phyloP scores from a whole-genome alignment of 192 early-diverging fungal genomes.

The Coemansia sp. region DNA sequence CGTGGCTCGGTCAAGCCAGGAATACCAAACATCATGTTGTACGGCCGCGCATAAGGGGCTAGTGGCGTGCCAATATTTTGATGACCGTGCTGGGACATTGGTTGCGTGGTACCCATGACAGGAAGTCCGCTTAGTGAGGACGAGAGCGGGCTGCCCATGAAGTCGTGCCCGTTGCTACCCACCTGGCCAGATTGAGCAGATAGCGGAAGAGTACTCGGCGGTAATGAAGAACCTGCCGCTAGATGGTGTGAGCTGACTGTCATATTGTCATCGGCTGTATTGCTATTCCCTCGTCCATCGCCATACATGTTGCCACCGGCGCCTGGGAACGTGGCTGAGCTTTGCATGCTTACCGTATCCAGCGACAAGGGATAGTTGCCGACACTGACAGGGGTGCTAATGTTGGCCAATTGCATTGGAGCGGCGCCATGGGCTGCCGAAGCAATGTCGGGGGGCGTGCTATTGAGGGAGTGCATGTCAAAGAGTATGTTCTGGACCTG shows the following conservation, averaged over 20 bases:
- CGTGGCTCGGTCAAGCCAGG: slow-evolving; percentile 38
- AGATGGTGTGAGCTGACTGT: not conserved
- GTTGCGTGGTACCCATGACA: slow-evolving; percentile 7
- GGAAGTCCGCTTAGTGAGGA: slow-evolving; percentile 14
- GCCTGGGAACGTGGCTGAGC: slow-evolving; percentile 10
- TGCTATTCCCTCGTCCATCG: slow-evolving; percentile 4
- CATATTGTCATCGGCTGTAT: not conserved
- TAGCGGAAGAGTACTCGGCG: not conserved
- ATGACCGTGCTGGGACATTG: slow-evolving; percentile 7
- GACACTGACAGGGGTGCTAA: not conserved
- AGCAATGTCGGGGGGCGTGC: slow-evolving; percentile 4
- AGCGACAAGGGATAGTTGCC: slow-evolving; percentile 16
- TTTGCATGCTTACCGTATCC: slow-evolving; percentile 7
- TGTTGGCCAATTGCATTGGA: not conserved
- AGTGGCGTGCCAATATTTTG: slow-evolving; percentile 19
- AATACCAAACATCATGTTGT: slow-evolving; percentile 52
- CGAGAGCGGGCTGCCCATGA: slow-evolving; percentile 20
- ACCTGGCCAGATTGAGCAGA: slow-evolving; percentile 2
- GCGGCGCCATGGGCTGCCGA: not conserved
- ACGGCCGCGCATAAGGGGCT: slow-evolving; percentile 30
- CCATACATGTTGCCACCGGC: not conserved
- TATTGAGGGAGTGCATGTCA: slow-evolving; percentile 29
- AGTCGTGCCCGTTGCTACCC: slow-evolving; percentile 14
- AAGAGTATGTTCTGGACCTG: slow-evolving; percentile 25
- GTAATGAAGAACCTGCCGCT: not conserved